phyloP scores from a whole-genome alignment of 169 alveolate species.

The Plasmodium berghei region DNA sequence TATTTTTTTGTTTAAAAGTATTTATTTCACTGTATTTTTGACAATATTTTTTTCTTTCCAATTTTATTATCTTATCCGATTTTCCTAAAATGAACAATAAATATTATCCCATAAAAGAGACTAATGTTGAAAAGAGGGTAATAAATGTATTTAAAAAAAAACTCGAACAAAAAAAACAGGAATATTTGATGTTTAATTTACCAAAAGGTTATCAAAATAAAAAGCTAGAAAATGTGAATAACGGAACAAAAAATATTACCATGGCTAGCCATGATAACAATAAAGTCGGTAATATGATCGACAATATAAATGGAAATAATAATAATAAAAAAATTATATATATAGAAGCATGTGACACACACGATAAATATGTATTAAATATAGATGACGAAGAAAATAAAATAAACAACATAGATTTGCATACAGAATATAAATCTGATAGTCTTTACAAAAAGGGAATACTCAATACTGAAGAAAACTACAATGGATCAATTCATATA shows the following conservation, averaged over 20 bases:
- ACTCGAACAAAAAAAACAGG: slow-evolving; percentile 53
- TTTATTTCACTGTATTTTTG: neutral
- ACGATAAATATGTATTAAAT: slow-evolving; percentile 56
- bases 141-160: slow-evolving; percentile 51
- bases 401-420: slow-evolving; percentile 2
- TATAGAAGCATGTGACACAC: slow-evolving; percentile 49
- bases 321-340: slow-evolving; percentile 19
- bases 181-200: slow-evolving; percentile 40
- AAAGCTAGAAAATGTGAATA: slow-evolving; percentile 23
- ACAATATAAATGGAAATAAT: neutral
- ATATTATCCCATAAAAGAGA: slow-evolving; percentile 25
- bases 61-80: neutral
- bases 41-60: neutral
- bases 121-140: slow-evolving; percentile 39
- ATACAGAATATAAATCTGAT: slow-evolving; percentile 5
- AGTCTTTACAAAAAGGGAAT: neutral
- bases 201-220: slow-evolving; percentile 18
- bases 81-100: slow-evolving; percentile 36
- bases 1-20: too few relatives aligned
- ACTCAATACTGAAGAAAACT: slow-evolving; percentile 9
- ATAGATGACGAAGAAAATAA: slow-evolving; percentile 55
- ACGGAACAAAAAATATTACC: neutral
- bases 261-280: neutral
- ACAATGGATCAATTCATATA: slow-evolving; percentile 21
- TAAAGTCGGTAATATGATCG: neutral